Evolutionary conservation across 2,329 filamentous ascomycete species (phyloP), one percentile per base, ranked within the genome.

Genomic region (Alternaria panax): DNA sequence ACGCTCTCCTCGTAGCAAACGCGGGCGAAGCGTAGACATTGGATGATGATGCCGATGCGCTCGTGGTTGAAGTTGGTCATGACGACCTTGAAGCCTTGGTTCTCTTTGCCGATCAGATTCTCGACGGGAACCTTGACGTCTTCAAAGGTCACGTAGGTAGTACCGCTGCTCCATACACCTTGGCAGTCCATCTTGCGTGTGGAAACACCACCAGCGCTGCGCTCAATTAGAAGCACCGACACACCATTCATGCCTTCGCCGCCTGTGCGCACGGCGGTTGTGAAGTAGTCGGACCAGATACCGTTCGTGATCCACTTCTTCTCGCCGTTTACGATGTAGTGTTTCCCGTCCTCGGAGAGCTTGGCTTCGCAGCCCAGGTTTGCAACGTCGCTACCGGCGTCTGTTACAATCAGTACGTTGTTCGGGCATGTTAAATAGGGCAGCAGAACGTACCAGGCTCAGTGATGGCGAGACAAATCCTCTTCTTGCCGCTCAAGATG

Each of bases 291-390:
- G 63, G 85, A 87, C 92, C 93, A 97, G 74, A 97, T 88, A 74
- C 95, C 95, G 81, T 99, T 99, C 73, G 94, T 98, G 80, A 98
- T 98, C 94, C 95, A 98, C 83, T 99, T 99, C 90, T 99, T 98
- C 87, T 97, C 94, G 55, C 95, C 95, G 75, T 98, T 99, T 81
- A 99, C 95, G 69, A 98, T 98, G 81, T 96, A 99, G 83, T 98
- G 92, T 85, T 98, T 98, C 75, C 95, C 95, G 73, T 99, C 95
- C 70, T 95, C 91, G 64, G 87, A 92, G 58, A 98, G 86, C 85
- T 97, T 97, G 25, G 95, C 95, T 84, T 98, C 93, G 79, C 94
- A 98, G 14, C 90, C 95, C 68, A 99, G 79, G 81, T 97, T 98
- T 60, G 95, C 95, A 9, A 99, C 95, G 77, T 99, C 95, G 67